These are phyloP conservation scores for Cystobasidium ongulense DNA, from an alignment of 768 basidiomycete species.

Conservation along the genomic window DNA sequence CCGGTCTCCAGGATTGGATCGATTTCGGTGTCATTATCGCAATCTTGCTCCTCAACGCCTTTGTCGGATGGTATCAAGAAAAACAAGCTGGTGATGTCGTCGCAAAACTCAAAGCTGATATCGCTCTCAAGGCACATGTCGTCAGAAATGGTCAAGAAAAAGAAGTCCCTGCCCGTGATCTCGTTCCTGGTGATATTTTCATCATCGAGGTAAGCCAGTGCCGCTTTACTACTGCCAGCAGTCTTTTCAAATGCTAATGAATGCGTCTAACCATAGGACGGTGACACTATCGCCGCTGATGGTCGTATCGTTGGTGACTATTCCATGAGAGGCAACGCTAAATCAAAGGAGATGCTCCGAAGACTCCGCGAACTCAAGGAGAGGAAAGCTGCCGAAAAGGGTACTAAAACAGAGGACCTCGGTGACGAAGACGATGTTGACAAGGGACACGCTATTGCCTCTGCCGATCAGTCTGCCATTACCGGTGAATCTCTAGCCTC, in stretches of 20 bases:
- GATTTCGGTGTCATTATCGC: slow-evolving; percentile 50
- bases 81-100: slow-evolving; percentile 53
- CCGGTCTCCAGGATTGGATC: slow-evolving; percentile 50
- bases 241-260: background rate
- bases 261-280: slow-evolving; percentile 44
- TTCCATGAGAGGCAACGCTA: slow-evolving; percentile 45
- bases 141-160: slow-evolving; percentile 49
- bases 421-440: slow-evolving; percentile 45
- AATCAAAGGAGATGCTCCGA: slow-evolving; percentile 44
- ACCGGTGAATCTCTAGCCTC: slow-evolving; percentile 49
- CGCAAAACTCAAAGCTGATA: slow-evolving; percentile 51
- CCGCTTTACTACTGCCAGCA: background rate
- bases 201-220: slow-evolving; percentile 12
- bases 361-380: slow-evolving; percentile 34
- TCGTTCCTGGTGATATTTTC: slow-evolving; percentile 51
- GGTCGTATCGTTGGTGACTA: slow-evolving; percentile 49
- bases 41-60: slow-evolving; percentile 45
- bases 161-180: slow-evolving; percentile 50
- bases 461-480: slow-evolving; percentile 48
- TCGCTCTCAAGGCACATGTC: slow-evolving; percentile 48
- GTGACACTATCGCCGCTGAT: slow-evolving; percentile 51
- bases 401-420: slow-evolving; percentile 34
- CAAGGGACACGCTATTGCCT: slow-evolving; percentile 49
- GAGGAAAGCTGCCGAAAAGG: slow-evolving; percentile 17
- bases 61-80: slow-evolving; percentile 52